Base-by-base conservation (phyloP, 2,329 filamentous ascomycete genomes). In the Colletotrichum sp. region DNA sequence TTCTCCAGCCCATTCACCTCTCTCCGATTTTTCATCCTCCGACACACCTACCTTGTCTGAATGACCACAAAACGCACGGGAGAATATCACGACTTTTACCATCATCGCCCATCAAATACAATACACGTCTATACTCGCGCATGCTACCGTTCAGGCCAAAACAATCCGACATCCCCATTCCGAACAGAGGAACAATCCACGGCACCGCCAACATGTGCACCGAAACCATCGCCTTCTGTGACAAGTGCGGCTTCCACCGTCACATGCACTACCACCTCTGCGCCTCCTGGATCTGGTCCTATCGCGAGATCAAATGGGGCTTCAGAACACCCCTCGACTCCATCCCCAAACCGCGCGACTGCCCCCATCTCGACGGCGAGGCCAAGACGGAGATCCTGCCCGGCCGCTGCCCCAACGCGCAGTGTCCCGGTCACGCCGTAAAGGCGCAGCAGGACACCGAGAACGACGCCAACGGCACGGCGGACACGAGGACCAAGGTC, bases 401-500 rank as follows among this genome's bases (percentile, higher is more conserved):
- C 8, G 77, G 77, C 25, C 64, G 72, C 3, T 78, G 77, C n/a
- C 76, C 76, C 29, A 71, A 75, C 27, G 16, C 5, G 52, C 19
- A 55, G 4, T 77, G 75, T 2, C 49, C 66, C 2, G 75, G 72
- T 12, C 75, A 75, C 32, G 29, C 13, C n/a, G 8, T 49, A n/a
- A 77, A 59, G 29, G n/a, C 19, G 4, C 44, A 66, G 36, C 25
- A 29, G 19, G 72, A 75, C 29, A 22, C 13, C 25, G 27, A 30
- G 81, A 32, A 63, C 12, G 19, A 8, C n/a, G 52, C 34, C 25
- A 63, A 63, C 15, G 57, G 36, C 16, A 93, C 95, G 86, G 94
- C 92, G 83, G 93, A 91, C 80, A 93, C 94, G 59, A 93, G 96
- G 88, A 97, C 95, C 2, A 96, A 99, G 83, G 95, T 98, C 82